Evolutionary conservation across 768 basidiomycete species (phyloP).

Genomic region (Mycena indigotica): DNA sequence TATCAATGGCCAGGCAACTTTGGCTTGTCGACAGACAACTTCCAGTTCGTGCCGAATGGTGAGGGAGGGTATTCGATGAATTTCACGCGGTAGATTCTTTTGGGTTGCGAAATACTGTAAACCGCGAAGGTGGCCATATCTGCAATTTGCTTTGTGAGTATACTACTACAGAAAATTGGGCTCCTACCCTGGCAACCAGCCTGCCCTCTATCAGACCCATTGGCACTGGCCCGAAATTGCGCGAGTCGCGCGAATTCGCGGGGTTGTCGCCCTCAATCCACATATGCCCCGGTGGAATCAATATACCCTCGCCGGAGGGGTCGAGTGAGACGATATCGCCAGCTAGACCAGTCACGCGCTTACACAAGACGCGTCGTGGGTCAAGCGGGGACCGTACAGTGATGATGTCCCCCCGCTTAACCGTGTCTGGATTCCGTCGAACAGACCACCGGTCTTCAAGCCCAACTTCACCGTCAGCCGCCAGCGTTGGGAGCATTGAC

Average conservation of each 20-base stretch:
- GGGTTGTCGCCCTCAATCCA: conserved; percentile 94
- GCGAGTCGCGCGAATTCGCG: conserved; percentile 80
- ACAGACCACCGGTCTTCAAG: conserved; percentile 64
- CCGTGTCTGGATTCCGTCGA: conserved; percentile 48
- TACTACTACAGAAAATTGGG: background rate
- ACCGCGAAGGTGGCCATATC: conserved; percentile 46
- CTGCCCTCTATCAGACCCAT: conserved; percentile 74
- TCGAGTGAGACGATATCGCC: conserved; percentile 90
- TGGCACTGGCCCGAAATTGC: conserved; percentile 91
- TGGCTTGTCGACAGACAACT: conserved; percentile 93
- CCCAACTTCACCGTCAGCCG: conserved; percentile 56
- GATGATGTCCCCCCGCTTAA: conserved; percentile 78
- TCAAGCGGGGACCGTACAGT: conserved; percentile 70
- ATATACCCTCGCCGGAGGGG: conserved; percentile 76
- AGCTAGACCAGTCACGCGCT: conserved; percentile 86
- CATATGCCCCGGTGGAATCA: conserved; percentile 82
- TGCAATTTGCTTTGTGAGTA: conserved; percentile 23
- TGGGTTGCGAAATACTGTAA: conserved; percentile 46
- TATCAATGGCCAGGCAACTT: conserved; percentile 92
- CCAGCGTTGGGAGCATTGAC: conserved; percentile 82
- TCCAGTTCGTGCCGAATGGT: conserved; percentile 92
- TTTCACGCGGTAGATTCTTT: conserved; percentile 58
- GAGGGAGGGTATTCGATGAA: conserved; percentile 96
- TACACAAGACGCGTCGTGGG: conserved; percentile 73
- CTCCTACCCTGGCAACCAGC: conserved; percentile 63